Evolutionary conservation across 2,329 filamentous ascomycete genomes (phyloP).

Genomic region (Xylaria multiplex): DNA sequence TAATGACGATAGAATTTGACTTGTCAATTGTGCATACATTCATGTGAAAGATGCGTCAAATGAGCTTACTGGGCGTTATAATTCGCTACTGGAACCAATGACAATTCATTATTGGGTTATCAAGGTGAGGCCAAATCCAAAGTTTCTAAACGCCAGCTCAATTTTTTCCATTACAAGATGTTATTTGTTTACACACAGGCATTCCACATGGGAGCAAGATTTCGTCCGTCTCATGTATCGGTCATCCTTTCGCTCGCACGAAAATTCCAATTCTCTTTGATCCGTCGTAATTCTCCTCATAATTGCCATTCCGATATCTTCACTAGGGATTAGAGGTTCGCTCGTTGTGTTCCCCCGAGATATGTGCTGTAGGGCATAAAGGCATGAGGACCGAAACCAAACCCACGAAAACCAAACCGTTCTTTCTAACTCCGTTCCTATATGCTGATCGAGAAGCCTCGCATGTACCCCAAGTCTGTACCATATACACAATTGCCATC

Average conservation of each 20-base stretch:
- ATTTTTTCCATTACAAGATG: slow-evolving; percentile 30
- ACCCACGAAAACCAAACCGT: slow-evolving; percentile 37
- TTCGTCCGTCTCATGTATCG: slow-evolving; percentile 26
- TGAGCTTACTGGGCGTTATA: neutral
- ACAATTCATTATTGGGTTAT: slow-evolving; percentile 11
- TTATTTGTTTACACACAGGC: slow-evolving; percentile 28
- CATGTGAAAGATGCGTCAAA: neutral
- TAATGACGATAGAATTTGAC: neutral
- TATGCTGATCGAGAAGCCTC: slow-evolving; percentile 41
- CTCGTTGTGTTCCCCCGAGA: neutral
- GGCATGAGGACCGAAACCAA: slow-evolving; percentile 27
- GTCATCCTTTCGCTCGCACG: slow-evolving; percentile 33
- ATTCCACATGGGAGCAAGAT: slow-evolving; percentile 28
- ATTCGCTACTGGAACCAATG: neutral
- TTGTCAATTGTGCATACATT: neutral
- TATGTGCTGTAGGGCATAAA: slow-evolving; percentile 14
- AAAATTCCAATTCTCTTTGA: slow-evolving; percentile 26
- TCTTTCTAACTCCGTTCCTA: slow-evolving; percentile 46
- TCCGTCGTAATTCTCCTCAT: slow-evolving; percentile 26
- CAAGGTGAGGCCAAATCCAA: neutral
- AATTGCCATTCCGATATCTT: slow-evolving; percentile 25
- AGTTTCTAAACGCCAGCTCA: slow-evolving; percentile 23
- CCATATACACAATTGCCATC: slow-evolving; percentile 38
- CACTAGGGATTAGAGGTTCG: neutral
- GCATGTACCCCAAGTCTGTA: slow-evolving; percentile 35